Evolutionary conservation across 1,139 yeast species (phyloP), one percentile per base, ranked within the genome.

Genomic region (Yamadazyma pseudoaaseri): DNA sequence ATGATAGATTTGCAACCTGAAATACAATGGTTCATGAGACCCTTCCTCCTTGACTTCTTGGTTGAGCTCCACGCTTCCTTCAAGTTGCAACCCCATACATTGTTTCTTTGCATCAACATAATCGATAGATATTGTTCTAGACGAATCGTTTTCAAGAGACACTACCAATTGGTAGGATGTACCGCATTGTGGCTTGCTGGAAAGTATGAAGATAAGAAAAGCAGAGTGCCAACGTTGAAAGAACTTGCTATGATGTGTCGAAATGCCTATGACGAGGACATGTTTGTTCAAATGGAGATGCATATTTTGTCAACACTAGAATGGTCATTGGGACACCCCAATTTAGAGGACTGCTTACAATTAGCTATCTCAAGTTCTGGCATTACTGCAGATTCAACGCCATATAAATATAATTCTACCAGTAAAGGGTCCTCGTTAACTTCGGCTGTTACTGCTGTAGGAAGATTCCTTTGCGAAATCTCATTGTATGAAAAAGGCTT

Each of bases 121-220:
- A 80, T 87, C 29, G 98, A 92, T 60, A 77, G 96, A 43, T 92
- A 92, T 64, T 83, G 96, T 56, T 85, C 97, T 24, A 84, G 81
- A 51, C 73, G 98, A 45, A 83, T 90, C 13, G 95, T 90, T n/a
- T 86, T 83, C 61, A 86, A 85, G 52, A 79, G 89, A 46, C 97
- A 92, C 57, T 89, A 87, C 57, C 97, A 90, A 57, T 67, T 92
- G 43, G 92, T 92, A 10, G 96, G 96, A 2, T 85, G 96, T 51
- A 84, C 96, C 2, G 86, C 96, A 4, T 70, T 92, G 36, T 90
- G 97, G 97, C 79, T 92, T 30, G 96, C 97, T 6, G 87, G 95
- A 35, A 92, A 92, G 60, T 86, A 85, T 58, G 89, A 86, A 52
- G 97, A 89, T 58, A 85, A 85, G 54, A 90, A 90, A 61, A 73